phyloP scores from a whole-genome alignment of 768 basidiomycete species.

The Pisolithus tinctorius region DNA sequence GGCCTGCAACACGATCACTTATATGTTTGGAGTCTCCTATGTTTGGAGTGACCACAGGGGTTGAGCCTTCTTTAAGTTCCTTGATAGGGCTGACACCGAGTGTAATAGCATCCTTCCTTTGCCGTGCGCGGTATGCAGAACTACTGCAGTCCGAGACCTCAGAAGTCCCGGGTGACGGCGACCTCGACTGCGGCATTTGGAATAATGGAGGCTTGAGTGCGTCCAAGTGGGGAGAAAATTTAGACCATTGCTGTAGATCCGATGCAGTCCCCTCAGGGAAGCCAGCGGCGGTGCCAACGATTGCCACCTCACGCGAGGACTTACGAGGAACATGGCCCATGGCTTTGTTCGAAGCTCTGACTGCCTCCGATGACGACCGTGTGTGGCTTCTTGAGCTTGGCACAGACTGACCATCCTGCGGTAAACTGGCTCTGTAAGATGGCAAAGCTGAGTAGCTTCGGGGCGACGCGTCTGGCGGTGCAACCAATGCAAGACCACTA shows the following conservation, averaged over 20 bases:
- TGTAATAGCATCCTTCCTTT: conserved; percentile 29
- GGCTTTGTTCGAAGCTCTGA: conserved; percentile 21
- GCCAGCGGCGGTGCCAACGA: conserved; percentile 40
- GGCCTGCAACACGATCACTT: conserved; percentile 52
- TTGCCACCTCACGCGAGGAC: conserved; percentile 44
- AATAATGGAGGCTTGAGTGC: conserved; percentile 31
- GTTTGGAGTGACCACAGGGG: conserved; percentile 45
- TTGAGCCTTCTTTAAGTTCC: conserved; percentile 18
- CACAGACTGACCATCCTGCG: conserved; percentile 3
- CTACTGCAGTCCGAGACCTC: conserved; percentile 28
- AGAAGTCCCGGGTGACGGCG: conserved; percentile 23
- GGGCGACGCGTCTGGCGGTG: conserved; percentile 63
- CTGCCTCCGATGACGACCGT: conserved; percentile 45
- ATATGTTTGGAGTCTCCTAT: conserved; percentile 60
- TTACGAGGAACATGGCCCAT: conserved; percentile 36
- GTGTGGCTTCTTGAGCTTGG: conserved; percentile 24
- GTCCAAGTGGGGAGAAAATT: conserved; percentile 20
- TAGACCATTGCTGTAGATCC: conserved; percentile 22
- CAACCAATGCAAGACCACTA: conserved; percentile 57
- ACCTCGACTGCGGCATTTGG: conserved; percentile 31
- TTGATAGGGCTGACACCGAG: conserved; percentile 25
- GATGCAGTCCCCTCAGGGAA: conserved; percentile 21
- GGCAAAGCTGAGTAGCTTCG: conserved; percentile 46
- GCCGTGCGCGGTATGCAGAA: conserved; percentile 20
- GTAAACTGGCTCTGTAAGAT: conserved; percentile 41